A percentile compares a stretch with the other conserved stretches of the same genome.
These are phyloP conservation scores for Sisymbrium altissimum DNA, from an alignment of 345 rosid genomes.

Conservation along the genomic window DNA sequence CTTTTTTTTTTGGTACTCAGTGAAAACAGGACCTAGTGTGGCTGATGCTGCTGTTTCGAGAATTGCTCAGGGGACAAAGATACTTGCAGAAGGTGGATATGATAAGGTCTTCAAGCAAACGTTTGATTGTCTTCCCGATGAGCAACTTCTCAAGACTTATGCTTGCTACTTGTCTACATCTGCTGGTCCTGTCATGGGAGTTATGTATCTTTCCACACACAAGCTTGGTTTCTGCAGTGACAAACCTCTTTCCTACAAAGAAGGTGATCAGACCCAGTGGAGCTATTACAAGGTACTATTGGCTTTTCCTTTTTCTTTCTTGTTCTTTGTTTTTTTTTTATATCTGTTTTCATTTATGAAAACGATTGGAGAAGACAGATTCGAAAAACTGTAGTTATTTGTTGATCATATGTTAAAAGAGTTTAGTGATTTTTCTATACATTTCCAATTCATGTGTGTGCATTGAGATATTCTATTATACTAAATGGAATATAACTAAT, in stretches of 20 bases:
- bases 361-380: background rate
- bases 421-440: background rate
- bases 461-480: background rate
- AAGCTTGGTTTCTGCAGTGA: slow-evolving; percentile 89
- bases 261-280: slow-evolving; percentile 61
- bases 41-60: slow-evolving; percentile 90
- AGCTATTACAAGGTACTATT: slow-evolving; percentile 87
- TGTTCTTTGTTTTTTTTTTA: background rate
- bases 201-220: slow-evolving; percentile 68
- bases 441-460: background rate
- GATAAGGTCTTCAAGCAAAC: slow-evolving; percentile 78
- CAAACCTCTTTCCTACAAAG: slow-evolving; percentile 75
- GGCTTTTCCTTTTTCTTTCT: background rate
- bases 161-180: slow-evolving; percentile 96
- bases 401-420: background rate
- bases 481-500: too few relatives aligned
- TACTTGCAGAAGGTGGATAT: slow-evolving; percentile 95
- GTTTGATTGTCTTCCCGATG: slow-evolving; percentile 77
- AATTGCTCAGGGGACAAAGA: slow-evolving; percentile 88
- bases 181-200: slow-evolving; percentile 96
- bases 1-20: slow-evolving; percentile 33
- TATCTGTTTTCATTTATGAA: background rate
- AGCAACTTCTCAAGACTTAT: slow-evolving; percentile 64
- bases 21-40: slow-evolving; percentile 91
- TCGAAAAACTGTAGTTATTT: background rate